Evolutionary conservation across 2,329 filamentous ascomycete genomes (phyloP), one percentile per base, ranked within the genome.

Genomic region (Colletotrichum euphorbiae): DNA sequence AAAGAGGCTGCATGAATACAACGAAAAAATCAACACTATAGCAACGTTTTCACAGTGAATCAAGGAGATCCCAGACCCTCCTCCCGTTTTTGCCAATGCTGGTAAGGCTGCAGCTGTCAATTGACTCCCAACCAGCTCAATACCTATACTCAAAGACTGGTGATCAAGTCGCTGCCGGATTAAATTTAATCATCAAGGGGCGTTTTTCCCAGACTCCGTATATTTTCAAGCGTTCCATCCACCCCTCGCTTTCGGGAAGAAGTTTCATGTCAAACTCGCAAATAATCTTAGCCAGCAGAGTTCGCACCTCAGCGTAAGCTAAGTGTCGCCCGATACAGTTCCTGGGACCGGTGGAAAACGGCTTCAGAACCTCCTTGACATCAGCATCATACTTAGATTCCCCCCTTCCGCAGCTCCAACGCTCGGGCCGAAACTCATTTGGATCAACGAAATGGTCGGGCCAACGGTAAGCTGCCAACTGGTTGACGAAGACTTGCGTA

Each of bases 221-320:
- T 15, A 77, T 74, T 43, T 74, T 75, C 69, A 83, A 80, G 4
- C 74, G 71, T 15, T 73, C 69, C 19, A 80, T 71, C 82, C 83
- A 84, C 24, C 75, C 70, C 2, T 69, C 13, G 13, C 71, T 72
- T 33, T 76, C 73, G 2, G 80, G 74, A 1, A 75, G 75, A n/a
- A 84, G 74, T 33, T 74, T 70, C 60, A 85, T 56, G 63, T 87
- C 83, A 72, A 85, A 87, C 56, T 82, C 82, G 73, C 78, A 86
- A 0, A 87, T 68, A 6, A 87, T 70, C 3, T 79, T 79, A 0
- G 81, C 79, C 5, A 87, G 72, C 43, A 86, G 81, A 3, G 84
- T 73, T 4, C 84, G 78, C 79, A 86, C 83, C 71, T 87, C 84
- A 17, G 80, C 77, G 51, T 83, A 84, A 3, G 83, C 83, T 50